Conservation (phyloP, 176 grass and related monocot species). For the Zoysia japonica region DNA sequence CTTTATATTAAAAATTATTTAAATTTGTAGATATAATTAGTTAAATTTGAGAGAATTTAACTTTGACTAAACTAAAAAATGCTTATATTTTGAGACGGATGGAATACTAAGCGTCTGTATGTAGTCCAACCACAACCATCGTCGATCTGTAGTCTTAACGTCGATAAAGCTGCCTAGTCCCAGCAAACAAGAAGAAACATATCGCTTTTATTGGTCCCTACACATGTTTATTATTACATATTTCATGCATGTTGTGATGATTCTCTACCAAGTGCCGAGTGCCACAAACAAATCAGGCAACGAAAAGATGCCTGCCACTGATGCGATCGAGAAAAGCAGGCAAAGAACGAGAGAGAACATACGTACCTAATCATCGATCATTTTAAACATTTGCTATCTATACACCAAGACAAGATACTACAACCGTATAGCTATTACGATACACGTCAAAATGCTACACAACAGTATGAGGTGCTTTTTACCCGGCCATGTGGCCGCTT, state of each 20-base stretch:
- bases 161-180: background rate
- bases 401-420: conserved; percentile 38
- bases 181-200: background rate
- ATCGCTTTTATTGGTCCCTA: conserved; percentile 27
- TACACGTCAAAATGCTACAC: conserved; percentile 57
- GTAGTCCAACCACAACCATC: background rate
- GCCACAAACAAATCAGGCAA: conserved; percentile 42
- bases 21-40: no score
- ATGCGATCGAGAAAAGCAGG: conserved; percentile 12
- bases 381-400: conserved; percentile 39
- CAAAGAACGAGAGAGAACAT: conserved; percentile 1
- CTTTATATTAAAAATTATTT: no score
- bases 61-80: background rate
- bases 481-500: background rate
- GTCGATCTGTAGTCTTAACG: background rate
- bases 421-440: conserved; percentile 49
- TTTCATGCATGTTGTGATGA: conserved; percentile 43
- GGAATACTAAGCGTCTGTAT: no score
- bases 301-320: conserved; percentile 61
- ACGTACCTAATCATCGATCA: conserved; percentile 34
- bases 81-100: no score
- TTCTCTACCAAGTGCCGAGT: conserved; percentile 37
- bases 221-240: background rate
- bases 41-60: no score
- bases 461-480: conserved; percentile 21